Evolutionary conservation across 345 rosid species (phyloP), one percentile per base, ranked within the genome.

Genomic region (Gossypium ekmanianum): DNA sequence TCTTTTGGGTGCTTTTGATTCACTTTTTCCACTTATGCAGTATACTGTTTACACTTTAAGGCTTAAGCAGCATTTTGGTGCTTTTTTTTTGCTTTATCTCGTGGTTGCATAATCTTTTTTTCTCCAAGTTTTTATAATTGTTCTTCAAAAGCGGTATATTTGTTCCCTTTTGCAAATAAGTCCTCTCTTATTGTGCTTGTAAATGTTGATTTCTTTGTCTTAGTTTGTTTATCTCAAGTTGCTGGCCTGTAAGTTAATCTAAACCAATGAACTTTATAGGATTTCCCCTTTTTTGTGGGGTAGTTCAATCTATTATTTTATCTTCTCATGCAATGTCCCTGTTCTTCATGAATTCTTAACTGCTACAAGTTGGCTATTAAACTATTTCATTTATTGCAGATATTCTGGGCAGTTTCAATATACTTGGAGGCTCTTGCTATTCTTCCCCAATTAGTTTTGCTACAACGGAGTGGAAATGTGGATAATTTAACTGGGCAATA

Each of bases 391-490:
- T 18, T 64, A 41, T 9, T 45, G 50, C 82, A 94, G 98, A 77
- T 92, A 56, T 84, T 89, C 64, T 94, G 97, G 97, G 97, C 97
- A 16, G 91, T 94, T 77, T 94, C 97, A 14, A 88, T 94, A 24
- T 94, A 94, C 87, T 83, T 94, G 91, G 98, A 94, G 85, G 94
- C 98, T 48, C 86, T 94, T 76, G 98, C 98, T 14, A 94, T 94
- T 76, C 92, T 94, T 84, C 97, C 97, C 39, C 98, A 91, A 84
- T 74, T 94, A 79, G 92, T 94, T 78, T 76, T 92, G 82, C 94
- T 94, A 54, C 98, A 94, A 77, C 72, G 97, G 81, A 92, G 97
- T 74, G 94, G 98, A 71, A 94, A 94, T 80, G 98, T 94, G 72
- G 98, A 94, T 87, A 94, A 94, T 81, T 81, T 92, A 81, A 89